phyloP scores from a whole-genome alignment of 495 filamentous ascomycete genomes.

The Rhypophila decipiens region DNA sequence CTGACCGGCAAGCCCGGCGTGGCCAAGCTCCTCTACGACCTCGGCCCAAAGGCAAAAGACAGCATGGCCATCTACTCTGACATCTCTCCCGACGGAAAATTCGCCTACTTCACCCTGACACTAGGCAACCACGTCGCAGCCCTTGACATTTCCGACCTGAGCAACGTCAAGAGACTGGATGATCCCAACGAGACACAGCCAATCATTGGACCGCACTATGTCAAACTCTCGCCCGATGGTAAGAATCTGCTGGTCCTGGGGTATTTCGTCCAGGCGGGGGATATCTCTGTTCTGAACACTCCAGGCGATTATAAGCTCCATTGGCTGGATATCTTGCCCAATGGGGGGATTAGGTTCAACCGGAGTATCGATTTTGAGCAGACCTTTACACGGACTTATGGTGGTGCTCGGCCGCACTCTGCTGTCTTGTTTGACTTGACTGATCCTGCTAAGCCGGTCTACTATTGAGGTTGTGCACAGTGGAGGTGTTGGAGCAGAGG shows the following conservation, averaged over 20 bases:
- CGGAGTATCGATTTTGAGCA: conserved; percentile 50
- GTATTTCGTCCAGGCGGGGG: conserved; percentile 61
- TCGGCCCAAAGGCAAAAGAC: conserved; percentile 50
- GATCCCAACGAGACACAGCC: conserved; percentile 53
- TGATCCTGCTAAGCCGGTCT: conserved; percentile 37
- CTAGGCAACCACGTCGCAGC: conserved; percentile 59
- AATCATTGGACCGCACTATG: conserved; percentile 56
- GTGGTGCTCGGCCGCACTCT: conserved; percentile 55
- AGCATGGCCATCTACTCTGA: conserved; percentile 57
- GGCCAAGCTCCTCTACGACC: conserved; percentile 52
- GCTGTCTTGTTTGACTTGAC: conserved; percentile 54
- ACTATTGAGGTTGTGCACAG: no score
- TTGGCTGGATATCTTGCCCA: conserved; percentile 52
- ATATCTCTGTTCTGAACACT: conserved; percentile 55
- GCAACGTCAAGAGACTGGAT: conserved; percentile 54
- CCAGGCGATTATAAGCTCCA: conserved; percentile 57
- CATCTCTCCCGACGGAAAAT: conserved; percentile 52
- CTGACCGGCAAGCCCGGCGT: conserved; percentile 48
- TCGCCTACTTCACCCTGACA: conserved; percentile 55
- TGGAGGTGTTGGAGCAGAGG: no score
- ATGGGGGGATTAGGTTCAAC: conserved; percentile 52
- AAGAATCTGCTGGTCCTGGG: conserved; percentile 57
- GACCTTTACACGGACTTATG: conserved; percentile 43
- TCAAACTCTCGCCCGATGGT: conserved; percentile 60
- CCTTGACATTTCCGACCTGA: conserved; percentile 55